Base-by-base conservation (phyloP, 2,329 filamentous ascomycete species). In the Aspergillus ustus region DNA sequence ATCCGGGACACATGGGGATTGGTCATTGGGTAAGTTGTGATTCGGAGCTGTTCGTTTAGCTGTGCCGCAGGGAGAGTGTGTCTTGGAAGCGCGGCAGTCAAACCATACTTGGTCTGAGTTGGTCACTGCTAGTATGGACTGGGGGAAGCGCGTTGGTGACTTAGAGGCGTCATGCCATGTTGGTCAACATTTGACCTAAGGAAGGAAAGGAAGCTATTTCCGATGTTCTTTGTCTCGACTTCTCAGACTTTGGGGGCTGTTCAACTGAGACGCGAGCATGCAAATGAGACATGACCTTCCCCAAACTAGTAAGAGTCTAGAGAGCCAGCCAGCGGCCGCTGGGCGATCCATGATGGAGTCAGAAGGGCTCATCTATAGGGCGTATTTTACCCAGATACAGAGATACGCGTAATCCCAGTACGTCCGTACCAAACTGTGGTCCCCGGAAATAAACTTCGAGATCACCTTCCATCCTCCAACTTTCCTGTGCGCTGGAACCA, bases 401-500 rank as follows among this genome's bases (percentile, higher is more conserved):
- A 25, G 46, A 46, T 55, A 46, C 22, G 9, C 25, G 34, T 60
- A 53, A 52, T 54, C 7, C 43, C 3, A 29, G 20, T 22, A 46
- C 57, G 11, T 11, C 11, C 34, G n/a, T 40, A 60, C 37, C 51
- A 15, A 40, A 55, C 40, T 11, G 22, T 29, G 29, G 7, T 20
- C 22, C 31, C 34, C 55, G 45, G 19, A 56, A 48, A 31, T 49
- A 56, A 49, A 56, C 53, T 56, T 57, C 44, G n/a, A 50, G 55
- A 50, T 51, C 54, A 22, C 17, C 31, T 40, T 53, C 43, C 37
- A 13, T 52, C 20, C 40, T 52, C 46, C 48, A 54, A 61, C 40
- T 57, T 61, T 61, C 59, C 59, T 54, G 51, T 20, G 48, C 50
- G 59, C 54, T 57, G 59, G 59, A 43, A 54, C 51, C 34, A 45